Conservation (phyloP, 495 filamentous ascomycete genomes). For the Podospora sp. region DNA sequence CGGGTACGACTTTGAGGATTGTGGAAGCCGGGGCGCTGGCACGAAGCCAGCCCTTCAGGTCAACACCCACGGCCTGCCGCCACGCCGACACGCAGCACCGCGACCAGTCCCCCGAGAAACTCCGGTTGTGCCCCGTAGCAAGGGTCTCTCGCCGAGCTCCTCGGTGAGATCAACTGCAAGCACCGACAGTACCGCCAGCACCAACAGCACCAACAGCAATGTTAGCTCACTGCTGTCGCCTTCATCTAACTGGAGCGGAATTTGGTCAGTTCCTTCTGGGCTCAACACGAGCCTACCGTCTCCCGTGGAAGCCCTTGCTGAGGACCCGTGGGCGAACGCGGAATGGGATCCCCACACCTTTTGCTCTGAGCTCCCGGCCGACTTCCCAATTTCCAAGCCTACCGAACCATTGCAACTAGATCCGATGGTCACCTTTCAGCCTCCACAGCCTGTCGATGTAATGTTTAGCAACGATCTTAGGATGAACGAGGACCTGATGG, state of each 20-base stretch:
- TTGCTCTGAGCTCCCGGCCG: conserved; percentile 44
- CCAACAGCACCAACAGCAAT: conserved; percentile 37
- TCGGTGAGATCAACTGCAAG: conserved; percentile 44
- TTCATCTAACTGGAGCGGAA: conserved; percentile 38
- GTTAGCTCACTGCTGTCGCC: conserved; percentile 42
- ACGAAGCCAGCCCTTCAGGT: conserved; percentile 34
- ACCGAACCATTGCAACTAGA: conserved; percentile 27
- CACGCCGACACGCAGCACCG: conserved; percentile 26
- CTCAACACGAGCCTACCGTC: conserved; percentile 38
- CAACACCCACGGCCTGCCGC: conserved; percentile 33
- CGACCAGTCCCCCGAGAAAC: conserved; percentile 27
- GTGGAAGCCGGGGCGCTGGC: conserved; percentile 1
- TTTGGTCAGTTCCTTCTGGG: conserved; percentile 37
- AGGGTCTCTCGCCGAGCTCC: conserved; percentile 42
- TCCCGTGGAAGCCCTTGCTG: conserved; percentile 31
- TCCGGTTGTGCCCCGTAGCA: conserved; percentile 29
- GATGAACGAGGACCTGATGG: conserved; percentile 29
- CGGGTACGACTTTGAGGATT: conserved; percentile 19
- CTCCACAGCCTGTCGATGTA: conserved; percentile 22
- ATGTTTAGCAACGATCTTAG: conserved; percentile 38
- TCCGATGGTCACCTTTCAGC: conserved; percentile 35
- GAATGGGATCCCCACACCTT: conserved; percentile 27
- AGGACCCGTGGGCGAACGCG: conserved; percentile 29
- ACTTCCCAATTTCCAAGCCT: conserved; percentile 25
- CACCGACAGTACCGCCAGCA: conserved; percentile 36